Base-by-base conservation (phyloP, 2,329 filamentous ascomycete genomes). In the Botryosphaeria dothidea region DNA sequence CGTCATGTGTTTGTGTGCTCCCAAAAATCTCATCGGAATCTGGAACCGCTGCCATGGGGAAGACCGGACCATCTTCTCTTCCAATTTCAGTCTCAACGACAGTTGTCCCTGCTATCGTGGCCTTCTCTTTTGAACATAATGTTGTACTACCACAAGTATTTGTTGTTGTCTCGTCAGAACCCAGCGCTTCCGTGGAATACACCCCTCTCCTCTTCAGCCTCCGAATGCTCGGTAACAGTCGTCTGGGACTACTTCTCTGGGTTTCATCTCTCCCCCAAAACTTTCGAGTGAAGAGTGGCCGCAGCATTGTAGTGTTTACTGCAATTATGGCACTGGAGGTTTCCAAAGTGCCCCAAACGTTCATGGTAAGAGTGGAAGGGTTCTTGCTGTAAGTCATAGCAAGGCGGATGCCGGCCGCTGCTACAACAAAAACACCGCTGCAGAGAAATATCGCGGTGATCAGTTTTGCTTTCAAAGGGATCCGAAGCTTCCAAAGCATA, bases 331-430 rank as follows among this genome's bases (percentile, higher is more conserved):
- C 75, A 11, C 76, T 73, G 21, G 75, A 69, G 1, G 74, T 77
- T 64, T 79, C 77, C 43, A 77, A 69, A 1, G 76, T 70, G 11
- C 76, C 77, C 77, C 77, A 78, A 9, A 70, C 62, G 41, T 79
- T 78, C 43, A 78, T 76, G 51, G 71, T 75, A 7, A 73, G 67
- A 0, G 73, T 73, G 2, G 69, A 72, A 0, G 74, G 75, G n/a
- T 65, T 66, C 7, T 68, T 65, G n/a, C 69, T 67, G 2, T 78
- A 67, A 0, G 75, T 75, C 56, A 75, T 69, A 11, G 71, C 68
- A 21, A 72, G 70, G 5, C 75, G 71, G 9, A 77, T 69, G 34
- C 78, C 71, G n/a, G 77, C 76, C 1, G 77, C 74, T 1, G 68
- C 67, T 62, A 78, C 77, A 66, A 77, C 72, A 62, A 78, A 77